Base-by-base conservation (phyloP, 371 early-diverging fungal genomes). In the Batrachochytrium dendrobatidis region DNA sequence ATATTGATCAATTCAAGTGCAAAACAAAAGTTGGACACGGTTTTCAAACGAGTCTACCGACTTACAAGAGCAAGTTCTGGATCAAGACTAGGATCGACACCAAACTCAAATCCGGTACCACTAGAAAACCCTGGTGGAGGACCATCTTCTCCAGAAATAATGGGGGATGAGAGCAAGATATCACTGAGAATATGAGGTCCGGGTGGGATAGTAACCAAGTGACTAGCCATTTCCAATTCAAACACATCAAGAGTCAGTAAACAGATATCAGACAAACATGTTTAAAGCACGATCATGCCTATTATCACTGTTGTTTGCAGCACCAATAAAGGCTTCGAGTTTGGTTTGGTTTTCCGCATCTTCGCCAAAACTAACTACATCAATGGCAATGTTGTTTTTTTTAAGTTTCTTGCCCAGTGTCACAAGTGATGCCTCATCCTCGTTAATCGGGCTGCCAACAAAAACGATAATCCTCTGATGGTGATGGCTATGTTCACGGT, bases 341-440 rank as follows among this genome's bases (percentile, higher is more conserved):
- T 92, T 91, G 44, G 86, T 69, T n/a, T 87, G 88, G 66, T 97
- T 95, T 49, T 84, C 86, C 1, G 79, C 68, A 54, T 92, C 91
- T 75, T 99, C 96, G 55, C 99, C 99, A 83, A 99, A 98, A 72
- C 89, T 94, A 55, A 99, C 78, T 5, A 99, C 79, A 65, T 98
- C 97, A 15, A 99, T 86, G 20, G 91, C 90, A 32, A 98, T 85
- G 59, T 92, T 94, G 77, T 95, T 97, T 82, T 95, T 96, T 72
- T 98, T 93, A 61, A 97, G 81, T 63, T 93, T 94, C 78, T 94
- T 95, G 60, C 92, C 94, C 35, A 96, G 71, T 63, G 83, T 86
- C 34, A 95, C 88, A 29, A 99, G 70, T 30, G 90, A 67, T 71
- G 89, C 87, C 70, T 92, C 90, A 43, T 89, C 91, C 30, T 77